Base-by-base conservation (phyloP, 176 grass and related monocot genomes). In the Aegilops longissima region DNA sequence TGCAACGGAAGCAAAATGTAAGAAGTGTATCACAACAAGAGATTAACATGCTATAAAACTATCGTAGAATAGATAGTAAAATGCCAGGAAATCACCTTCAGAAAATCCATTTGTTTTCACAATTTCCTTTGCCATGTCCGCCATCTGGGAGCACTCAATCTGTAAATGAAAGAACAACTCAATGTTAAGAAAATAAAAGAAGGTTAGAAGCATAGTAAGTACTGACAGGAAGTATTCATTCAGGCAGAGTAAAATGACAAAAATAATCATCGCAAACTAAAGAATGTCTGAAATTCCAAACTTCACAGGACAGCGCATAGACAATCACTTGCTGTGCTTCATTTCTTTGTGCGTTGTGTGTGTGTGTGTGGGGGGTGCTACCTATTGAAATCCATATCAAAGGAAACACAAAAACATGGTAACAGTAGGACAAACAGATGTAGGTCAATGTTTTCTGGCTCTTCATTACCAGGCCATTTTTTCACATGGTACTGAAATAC, bases 91-190 rank as follows among this genome's bases (percentile, higher is more conserved):
- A 85, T 81, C 8, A 99, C 97, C 97, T 80, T 96, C 31, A 83
- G 90, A 93, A 92, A 87, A 94, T 21, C 94, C 94, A 90, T 99
- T 99, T 80, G 62, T 27, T 76, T 90, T 82, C 65, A 99, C 94
- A 87, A 99, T 99, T 82, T 99, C 97, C 44, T 94, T 92, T 80
- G 94, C 97, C 94, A 96, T 99, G 77, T 99, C 97, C 6, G 94
- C 97, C 97, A 99, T 99, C 16, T 90, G 92, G 31, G 97, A 99
- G 80, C 97, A 96, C 71, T 99, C 97, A 76, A 99, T 94, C 97
- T 99, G 87, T 54, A 92, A 72, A 88, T 40, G 23, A 31, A 31
- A 49, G 29, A 89, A 71, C 14, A 39, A 9, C 18, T 56, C 23
- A 34, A 78, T 47, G 52, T 87, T 61, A 89, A 27, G 49, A 64